Evolutionary conservation across 371 early-diverging fungal species (phyloP), one percentile per base, ranked within the genome.

Genomic region (Syncephalis plumigaleata): DNA sequence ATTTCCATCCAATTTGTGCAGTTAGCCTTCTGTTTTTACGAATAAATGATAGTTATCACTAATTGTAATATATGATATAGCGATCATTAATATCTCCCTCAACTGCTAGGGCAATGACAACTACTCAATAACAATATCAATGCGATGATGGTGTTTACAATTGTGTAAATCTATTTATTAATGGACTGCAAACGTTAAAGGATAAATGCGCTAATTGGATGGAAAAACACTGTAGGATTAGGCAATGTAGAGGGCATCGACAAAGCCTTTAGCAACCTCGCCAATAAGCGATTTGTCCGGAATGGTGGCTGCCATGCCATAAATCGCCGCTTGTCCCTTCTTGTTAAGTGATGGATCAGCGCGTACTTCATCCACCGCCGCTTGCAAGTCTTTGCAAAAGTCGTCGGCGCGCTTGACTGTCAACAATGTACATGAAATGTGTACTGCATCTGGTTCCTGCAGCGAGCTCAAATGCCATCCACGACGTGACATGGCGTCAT

Each of bases 391-490:
- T n/a, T 51, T 53, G 17, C 91, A 58, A 51, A 95, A 82, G 42
- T 75, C 59, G 2, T 82, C 79, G 0, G 75, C 84, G 26, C 72
- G 73, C 1, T 68, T 64, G 3, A 79, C 81, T 54, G 85, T 83
- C 20, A 78, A 73, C 27, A 84, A 63, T 0, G 96, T 95, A 59
- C 84, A 84, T 3, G 90, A 86, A 46, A 91, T 78, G 54, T 95
- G 96, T 18, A 95, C 70, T 2, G 87, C 85, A 9, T 84, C 58
- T 8, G 96, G 96, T 56, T 73, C 77, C 58, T 95, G 96, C 16
- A 93, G 68, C 1, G 88, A 74, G 48, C 81, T 89, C 27, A 95
- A 57, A 50, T 81, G 77, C 92, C 93, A 95, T 31, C 86, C 85
- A 22, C 71, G 68, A 26, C 61, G 60, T 11, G 67, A 58, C 66